These are phyloP conservation scores for Microcera coccophila DNA, from an alignment of 2,329 filamentous ascomycete genomes.

Conservation along the genomic window DNA sequence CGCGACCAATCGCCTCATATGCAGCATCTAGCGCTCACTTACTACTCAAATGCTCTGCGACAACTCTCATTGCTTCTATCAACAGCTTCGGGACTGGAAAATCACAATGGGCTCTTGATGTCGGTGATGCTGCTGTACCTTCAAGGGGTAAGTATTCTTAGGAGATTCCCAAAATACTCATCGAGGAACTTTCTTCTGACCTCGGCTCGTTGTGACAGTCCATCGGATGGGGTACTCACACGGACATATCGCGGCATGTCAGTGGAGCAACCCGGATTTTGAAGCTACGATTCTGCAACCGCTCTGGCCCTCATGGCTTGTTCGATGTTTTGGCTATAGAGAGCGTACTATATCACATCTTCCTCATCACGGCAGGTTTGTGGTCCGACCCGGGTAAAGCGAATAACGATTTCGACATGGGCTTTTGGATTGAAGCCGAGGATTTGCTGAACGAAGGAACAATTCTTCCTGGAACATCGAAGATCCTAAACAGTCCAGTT, in stretches of 20 bases:
- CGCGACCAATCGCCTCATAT: constrained; percentile 13
- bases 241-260: constrained; percentile 19
- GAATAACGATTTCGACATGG: constrained; percentile 10
- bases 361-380: constrained; percentile 16
- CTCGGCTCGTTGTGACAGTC: constrained; percentile 6
- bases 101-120: constrained; percentile 22
- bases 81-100: constrained; percentile 9
- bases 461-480: constrained; percentile 9
- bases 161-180: neutral
- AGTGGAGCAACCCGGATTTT: constrained; percentile 20
- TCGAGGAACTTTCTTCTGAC: too few relatives aligned
- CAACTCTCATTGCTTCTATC: constrained; percentile 17
- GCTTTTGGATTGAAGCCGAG: constrained; percentile 19
- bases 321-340: constrained; percentile 23
- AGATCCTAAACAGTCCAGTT: constrained; percentile 19
- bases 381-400: constrained; percentile 14
- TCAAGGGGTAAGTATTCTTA: constrained; percentile 18
- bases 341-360: constrained; percentile 24
- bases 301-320: constrained; percentile 6
- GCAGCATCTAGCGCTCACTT: constrained; percentile 20
- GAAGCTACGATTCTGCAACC: constrained; percentile 9
- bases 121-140: constrained; percentile 25
- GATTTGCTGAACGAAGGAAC: constrained; percentile 7
- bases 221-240: constrained; percentile 17
- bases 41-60: constrained; percentile 20